These are phyloP conservation scores for Mallotus repandus DNA, from an alignment of 441 rosid genomes.

Conservation along the genomic window DNA sequence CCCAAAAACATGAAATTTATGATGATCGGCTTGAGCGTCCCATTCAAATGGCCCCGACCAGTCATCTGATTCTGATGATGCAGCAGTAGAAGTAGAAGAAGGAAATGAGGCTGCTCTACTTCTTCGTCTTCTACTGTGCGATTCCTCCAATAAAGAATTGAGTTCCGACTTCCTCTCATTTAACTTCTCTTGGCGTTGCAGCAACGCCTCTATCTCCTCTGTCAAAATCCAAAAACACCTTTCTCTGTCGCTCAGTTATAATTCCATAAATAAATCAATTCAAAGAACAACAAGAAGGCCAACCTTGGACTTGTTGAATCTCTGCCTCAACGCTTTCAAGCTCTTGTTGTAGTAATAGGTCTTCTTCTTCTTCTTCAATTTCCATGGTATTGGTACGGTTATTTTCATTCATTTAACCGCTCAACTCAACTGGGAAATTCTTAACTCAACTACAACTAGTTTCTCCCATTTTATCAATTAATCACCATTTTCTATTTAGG, in stretches of 20 bases:
- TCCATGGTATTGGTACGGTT: too few relatives aligned
- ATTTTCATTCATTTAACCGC: too few relatives aligned
- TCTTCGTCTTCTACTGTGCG: constrained; percentile 26
- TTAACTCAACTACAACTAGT: too few relatives aligned
- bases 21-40: constrained; percentile 82
- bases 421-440: too few relatives aligned
- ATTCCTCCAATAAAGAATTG: constrained; percentile 55
- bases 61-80: constrained; percentile 40
- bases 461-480: too few relatives aligned
- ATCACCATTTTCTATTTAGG: too few relatives aligned
- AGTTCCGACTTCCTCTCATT: constrained; percentile 69
- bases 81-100: constrained; percentile 21
- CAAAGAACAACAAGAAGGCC: not conserved
- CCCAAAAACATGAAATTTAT: constrained; percentile 79
- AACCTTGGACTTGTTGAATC: constrained; percentile 19
- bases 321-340: constrained; percentile 16
- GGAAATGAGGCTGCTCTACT: not conserved
- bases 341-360: constrained; percentile 6
- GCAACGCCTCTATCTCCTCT: constrained; percentile 68
- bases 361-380: not conserved
- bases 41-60: constrained; percentile 82
- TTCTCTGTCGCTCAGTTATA: too few relatives aligned
- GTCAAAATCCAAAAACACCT: not conserved
- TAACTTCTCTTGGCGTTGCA: constrained; percentile 73
- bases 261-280: too few relatives aligned